Evolutionary conservation across 164 flowering plant genomes (phyloP).

Genomic region (Magnolia sinica): DNA sequence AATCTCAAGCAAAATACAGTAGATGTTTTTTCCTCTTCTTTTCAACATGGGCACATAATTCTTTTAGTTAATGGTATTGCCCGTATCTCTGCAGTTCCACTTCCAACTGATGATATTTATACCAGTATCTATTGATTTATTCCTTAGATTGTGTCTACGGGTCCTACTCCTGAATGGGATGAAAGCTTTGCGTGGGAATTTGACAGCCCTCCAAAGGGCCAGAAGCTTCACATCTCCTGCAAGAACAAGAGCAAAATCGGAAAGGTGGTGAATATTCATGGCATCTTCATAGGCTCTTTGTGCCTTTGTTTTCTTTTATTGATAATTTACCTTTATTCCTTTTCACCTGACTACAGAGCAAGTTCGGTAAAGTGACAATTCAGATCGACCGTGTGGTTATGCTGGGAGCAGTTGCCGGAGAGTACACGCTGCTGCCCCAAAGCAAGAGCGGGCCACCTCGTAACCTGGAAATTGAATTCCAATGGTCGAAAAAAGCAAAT

Average conservation of each 20-base stretch:
- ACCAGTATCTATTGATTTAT: neutral
- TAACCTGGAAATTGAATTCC: constrained; percentile 91
- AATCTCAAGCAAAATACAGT: neutral
- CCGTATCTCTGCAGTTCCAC: neutral
- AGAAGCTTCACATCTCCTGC: constrained; percentile 97
- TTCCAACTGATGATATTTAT: neutral
- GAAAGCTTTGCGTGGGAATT: constrained; percentile 95
- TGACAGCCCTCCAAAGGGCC: constrained; percentile 97
- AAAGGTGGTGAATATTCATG: constrained; percentile 48
- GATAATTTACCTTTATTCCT: constrained; percentile 4
- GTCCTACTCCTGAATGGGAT: constrained; percentile 95
- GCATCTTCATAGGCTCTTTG: neutral
- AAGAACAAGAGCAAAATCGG: constrained; percentile 99
- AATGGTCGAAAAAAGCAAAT: constrained; percentile 77
- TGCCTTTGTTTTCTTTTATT: neutral
- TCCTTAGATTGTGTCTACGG: constrained; percentile 78
- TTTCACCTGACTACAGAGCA: constrained; percentile 48
- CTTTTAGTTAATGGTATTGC: neutral
- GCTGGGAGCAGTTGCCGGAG: constrained; percentile 95
- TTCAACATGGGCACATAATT: too few species aligned
- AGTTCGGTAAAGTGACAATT: constrained; percentile 95
- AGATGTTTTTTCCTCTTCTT: neutral
- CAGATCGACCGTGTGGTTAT: constrained; percentile 95
- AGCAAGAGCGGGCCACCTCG: constrained; percentile 88
- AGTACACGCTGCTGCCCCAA: constrained; percentile 76